Evolutionary conservation across 371 early-diverging fungal species (phyloP).

Genomic region (Lichtheimia hyalospora): DNA sequence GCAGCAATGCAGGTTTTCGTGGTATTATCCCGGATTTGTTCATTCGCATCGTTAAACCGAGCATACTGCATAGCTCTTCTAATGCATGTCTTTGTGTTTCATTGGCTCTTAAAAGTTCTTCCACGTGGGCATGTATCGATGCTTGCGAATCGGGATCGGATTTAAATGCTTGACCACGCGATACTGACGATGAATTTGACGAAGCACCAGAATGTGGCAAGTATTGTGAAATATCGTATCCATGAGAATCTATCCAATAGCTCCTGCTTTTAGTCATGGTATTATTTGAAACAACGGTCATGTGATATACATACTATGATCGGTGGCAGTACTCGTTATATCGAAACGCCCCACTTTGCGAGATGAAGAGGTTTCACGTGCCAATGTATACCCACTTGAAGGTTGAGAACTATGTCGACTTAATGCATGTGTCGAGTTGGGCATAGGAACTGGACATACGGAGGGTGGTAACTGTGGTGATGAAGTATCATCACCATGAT

Average conservation of each 20-base stretch:
- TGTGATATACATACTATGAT: too few relatives aligned
- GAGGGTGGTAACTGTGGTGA: conserved; percentile 3
- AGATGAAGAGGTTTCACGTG: too few relatives aligned
- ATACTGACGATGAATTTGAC: conserved; percentile 22
- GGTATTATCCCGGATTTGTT: background rate
- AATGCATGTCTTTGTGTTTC: conserved; percentile 34
- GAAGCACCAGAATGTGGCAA: conserved; percentile 15
- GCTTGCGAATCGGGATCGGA: conserved; percentile 3
- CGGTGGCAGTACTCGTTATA: too few relatives aligned
- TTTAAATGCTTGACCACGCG: conserved; percentile 27
- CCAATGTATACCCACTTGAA: too few relatives aligned
- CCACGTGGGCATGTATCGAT: conserved; percentile 24
- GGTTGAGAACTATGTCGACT: too few relatives aligned
- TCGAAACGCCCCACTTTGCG: too few relatives aligned
- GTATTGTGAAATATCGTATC: background rate
- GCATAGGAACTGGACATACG: too few relatives aligned
- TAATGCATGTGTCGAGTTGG: too few relatives aligned
- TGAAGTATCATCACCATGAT: conserved; percentile 5
- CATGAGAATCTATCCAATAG: too few relatives aligned
- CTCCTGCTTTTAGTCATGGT: too few relatives aligned
- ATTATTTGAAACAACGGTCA: too few relatives aligned
- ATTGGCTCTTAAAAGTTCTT: conserved; percentile 35
- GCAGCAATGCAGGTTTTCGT: background rate
- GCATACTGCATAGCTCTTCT: conserved; percentile 16
- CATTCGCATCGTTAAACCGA: background rate